Evolutionary conservation across 192 early-diverging fungal genomes (phyloP).

Genomic region (Rhizophagus clarus): DNA sequence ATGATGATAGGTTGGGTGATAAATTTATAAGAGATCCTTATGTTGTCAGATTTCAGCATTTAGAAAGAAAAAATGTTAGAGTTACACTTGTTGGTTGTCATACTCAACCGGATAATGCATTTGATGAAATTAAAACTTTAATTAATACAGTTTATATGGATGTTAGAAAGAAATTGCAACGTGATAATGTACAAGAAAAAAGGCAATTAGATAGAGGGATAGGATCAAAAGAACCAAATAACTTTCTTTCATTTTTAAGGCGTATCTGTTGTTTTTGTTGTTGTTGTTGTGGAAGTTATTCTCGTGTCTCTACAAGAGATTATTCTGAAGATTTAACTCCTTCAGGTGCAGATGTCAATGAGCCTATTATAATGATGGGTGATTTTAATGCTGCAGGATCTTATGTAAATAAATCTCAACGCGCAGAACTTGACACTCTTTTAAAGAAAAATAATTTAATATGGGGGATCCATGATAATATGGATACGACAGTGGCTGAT

Average conservation of each 20-base stretch:
- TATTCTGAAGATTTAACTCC: not conserved
- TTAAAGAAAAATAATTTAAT: constrained; percentile 1
- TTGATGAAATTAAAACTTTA: constrained; percentile 21
- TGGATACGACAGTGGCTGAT: constrained; percentile 21
- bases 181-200: not conserved
- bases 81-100: constrained; percentile 30
- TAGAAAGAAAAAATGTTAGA: constrained; percentile 4
- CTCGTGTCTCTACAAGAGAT: not conserved
- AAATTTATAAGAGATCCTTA: constrained; percentile 26
- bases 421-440: constrained; percentile 4
- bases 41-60: constrained; percentile 30
- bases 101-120: constrained; percentile 30
- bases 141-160: constrained; percentile 19
- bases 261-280: not conserved
- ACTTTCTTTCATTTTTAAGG: not conserved
- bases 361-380: constrained; percentile 32
- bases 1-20: constrained; percentile 28
- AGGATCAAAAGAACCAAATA: not conserved
- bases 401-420: constrained; percentile 27
- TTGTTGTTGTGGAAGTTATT: not conserved
- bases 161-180: constrained; percentile 15
- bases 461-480: constrained; percentile 28
- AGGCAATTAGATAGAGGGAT: not conserved
- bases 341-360: not conserved
- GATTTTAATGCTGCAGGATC: constrained; percentile 34